Base-by-base conservation (phyloP, 768 basidiomycete genomes). In the Lentinula detonsa region DNA sequence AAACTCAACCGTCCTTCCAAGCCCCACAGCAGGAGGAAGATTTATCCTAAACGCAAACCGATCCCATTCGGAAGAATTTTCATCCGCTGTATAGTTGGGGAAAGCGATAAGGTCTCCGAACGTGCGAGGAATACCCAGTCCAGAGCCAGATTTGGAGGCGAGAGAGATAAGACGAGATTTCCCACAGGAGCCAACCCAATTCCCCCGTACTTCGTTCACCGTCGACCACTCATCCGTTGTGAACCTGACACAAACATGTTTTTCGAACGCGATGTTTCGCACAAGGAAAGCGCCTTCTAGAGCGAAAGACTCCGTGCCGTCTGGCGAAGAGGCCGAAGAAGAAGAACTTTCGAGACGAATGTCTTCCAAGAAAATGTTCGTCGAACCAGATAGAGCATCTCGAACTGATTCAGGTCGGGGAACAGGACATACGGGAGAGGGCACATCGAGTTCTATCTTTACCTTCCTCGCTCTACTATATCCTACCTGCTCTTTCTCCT, bases 221-320 rank as follows among this genome's bases (percentile, higher is more conserved):
- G 95, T 98, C 63, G 89, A 85, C 96, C 96, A 98, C 54, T 90
- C 86, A 72, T 98, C 96, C 52, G 96, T 78, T 0, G 96, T 98
- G 71, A 95, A 98, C 1, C 95, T 78, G 1, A 96, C 81, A 0
- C 82, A 86, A 49, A 98, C 87, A 53, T 82, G 78, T 74, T 98
- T 98, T 72, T 91, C 87, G 64, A 91, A 98, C 0, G 91, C 77
- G 57, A 97, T 65, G 71, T 98, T 98, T 65, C 87, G 84, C 21
- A 94, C 93, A 55, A 93, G 81, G 61, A 97, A 74, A 7, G 88
- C 85, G 6, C 96, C 96, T 2, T 80, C 55, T 13, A 56, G 40
- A 37, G 39, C 13, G n/a, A 55, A 33, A 55, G 39, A 15, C 11
- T 42, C 39, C 18, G n/a, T 13, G 37, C 2, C 15, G n/a, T 18